These are phyloP conservation scores for Macrophomina pseudophaseolina DNA, from an alignment of 2,329 filamentous ascomycete species.

Conservation along the genomic window DNA sequence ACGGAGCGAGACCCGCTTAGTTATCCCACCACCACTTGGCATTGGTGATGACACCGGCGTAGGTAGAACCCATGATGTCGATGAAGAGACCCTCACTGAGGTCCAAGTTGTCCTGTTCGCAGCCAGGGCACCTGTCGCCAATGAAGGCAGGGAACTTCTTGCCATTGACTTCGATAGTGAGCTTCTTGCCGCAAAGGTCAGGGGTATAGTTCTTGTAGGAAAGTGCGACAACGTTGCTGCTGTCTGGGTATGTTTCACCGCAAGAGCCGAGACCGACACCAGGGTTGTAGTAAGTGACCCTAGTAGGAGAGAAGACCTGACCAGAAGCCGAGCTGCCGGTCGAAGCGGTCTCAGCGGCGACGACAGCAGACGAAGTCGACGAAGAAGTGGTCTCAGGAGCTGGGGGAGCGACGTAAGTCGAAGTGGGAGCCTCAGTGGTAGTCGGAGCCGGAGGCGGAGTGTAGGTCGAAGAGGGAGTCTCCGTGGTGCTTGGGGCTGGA, in stretches of 20 bases:
- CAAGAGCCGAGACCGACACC: conserved; percentile 38
- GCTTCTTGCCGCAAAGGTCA: conserved; percentile 42
- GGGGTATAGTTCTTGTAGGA: conserved; percentile 38
- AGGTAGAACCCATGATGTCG: conserved; percentile 31
- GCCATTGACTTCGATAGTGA: conserved; percentile 40
- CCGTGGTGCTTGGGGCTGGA: conserved; percentile 28
- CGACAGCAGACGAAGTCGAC: conserved; percentile 8
- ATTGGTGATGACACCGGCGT: conserved; percentile 20
- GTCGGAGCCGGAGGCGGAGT: conserved; percentile 21
- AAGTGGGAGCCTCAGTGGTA: conserved; percentile 17
- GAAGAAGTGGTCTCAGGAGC: conserved; percentile 1
- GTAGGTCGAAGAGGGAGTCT: conserved; percentile 21
- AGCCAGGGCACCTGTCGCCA: conserved; percentile 44
- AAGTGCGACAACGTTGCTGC: conserved; percentile 38
- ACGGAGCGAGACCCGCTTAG: background rate
- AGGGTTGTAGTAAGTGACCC: conserved; percentile 42
- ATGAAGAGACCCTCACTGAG: conserved; percentile 40
- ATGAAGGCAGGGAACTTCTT: conserved; percentile 36
- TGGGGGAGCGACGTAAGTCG: conserved; percentile 19
- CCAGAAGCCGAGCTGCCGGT: conserved; percentile 12
- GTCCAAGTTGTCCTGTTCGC: conserved; percentile 37
- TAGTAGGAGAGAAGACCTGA: conserved; percentile 20
- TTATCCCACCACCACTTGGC: conserved; percentile 23
- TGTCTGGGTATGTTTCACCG: conserved; percentile 35
- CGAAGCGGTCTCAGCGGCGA: conserved; percentile 16